Base-by-base conservation (phyloP, 2,329 filamentous ascomycete genomes). In the Pestalotiopsis sp. region DNA sequence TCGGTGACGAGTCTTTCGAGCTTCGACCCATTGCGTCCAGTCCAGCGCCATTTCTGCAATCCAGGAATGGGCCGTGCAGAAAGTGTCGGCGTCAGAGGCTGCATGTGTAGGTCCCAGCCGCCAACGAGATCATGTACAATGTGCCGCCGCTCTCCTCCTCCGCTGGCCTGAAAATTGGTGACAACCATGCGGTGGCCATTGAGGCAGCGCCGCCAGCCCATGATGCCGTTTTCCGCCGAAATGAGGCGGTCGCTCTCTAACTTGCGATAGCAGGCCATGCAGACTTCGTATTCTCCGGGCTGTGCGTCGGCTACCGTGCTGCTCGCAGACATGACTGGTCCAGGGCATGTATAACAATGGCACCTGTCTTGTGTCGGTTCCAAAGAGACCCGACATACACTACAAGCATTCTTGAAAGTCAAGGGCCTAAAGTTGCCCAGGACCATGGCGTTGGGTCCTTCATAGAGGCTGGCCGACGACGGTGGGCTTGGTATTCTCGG, bases 261-360 rank as follows among this genome's bases (percentile, higher is more conserved):
- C 61, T 86, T 87, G 64, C 86, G 82, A 79, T 98, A 98, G 83
- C 95, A 98, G 3, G 86, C 83, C 20, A 85, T 85, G 81, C 95
- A 98, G 62, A 97, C 88, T 73, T 98, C 93, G 78, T 96, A 97
- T 78, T 97, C 92, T n/a, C 94, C 94, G 0, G 81, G 80, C 27
- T 81, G 75, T 4, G 84, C 82, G 38, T 87, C 83, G 0, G 82
- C 74, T 23, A 76, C 71, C 2, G 85, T 78, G 3, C 83, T 81
- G 74, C 86, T 87, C 64, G 88, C 61, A 0, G 82, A 74, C 25
- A 75, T 70, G 3, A 85, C 78, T 3, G 84, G 81, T 74, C 86
- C 87, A 65, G 88, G 89, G 79, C 94, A 97, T 65, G 86, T 82
- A 63, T 90, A 91, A 80, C 95, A 98, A 80, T 98, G 95, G 73